Percentiles rank a stretch among this genome's conserved stretches.
Conservation (phyloP, 2,329 filamentous ascomycete genomes). For the Sclerotinia spermophila region DNA sequence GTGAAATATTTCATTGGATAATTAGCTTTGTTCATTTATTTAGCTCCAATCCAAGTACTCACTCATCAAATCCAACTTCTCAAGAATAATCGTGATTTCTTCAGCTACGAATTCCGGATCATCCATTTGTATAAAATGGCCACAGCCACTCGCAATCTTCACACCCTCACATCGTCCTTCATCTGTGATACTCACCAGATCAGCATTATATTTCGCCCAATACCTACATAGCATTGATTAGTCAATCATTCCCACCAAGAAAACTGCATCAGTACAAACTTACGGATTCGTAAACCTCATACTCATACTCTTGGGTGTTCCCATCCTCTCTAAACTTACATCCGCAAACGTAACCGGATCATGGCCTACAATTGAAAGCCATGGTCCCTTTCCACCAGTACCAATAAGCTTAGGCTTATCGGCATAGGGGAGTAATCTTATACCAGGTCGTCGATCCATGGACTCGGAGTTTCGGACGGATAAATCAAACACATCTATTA, state of each 20-base stretch:
- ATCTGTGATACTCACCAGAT: conserved; percentile 34
- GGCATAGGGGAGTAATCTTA: conserved; percentile 31
- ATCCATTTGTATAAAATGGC: conserved; percentile 38
- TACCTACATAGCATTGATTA: conserved; percentile 27
- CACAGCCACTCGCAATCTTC: conserved; percentile 35
- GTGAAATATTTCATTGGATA: neutral
- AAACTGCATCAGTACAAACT: conserved; percentile 18
- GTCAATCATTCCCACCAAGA: neutral
- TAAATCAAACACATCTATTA: conserved; percentile 34
- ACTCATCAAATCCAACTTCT: conserved; percentile 33
- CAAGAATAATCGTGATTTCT: conserved; percentile 37
- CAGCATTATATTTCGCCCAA: conserved; percentile 38
- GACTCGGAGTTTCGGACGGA: conserved; percentile 34
- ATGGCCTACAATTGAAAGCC: conserved; percentile 36
- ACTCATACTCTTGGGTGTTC: conserved; percentile 35
- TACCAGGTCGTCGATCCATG: conserved; percentile 33
- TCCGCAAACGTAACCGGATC: conserved; percentile 36
- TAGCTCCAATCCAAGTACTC: neutral
- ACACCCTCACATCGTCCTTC: conserved; percentile 30
- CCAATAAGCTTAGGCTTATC: conserved; percentile 34
- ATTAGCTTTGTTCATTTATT: neutral
- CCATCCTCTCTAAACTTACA: conserved; percentile 35
- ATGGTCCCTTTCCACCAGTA: conserved; percentile 29
- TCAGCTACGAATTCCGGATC: conserved; percentile 36
- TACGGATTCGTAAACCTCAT: conserved; percentile 36